Conservation (phyloP, 2,329 filamentous ascomycete species). For the Colletotrichum coccodes region DNA sequence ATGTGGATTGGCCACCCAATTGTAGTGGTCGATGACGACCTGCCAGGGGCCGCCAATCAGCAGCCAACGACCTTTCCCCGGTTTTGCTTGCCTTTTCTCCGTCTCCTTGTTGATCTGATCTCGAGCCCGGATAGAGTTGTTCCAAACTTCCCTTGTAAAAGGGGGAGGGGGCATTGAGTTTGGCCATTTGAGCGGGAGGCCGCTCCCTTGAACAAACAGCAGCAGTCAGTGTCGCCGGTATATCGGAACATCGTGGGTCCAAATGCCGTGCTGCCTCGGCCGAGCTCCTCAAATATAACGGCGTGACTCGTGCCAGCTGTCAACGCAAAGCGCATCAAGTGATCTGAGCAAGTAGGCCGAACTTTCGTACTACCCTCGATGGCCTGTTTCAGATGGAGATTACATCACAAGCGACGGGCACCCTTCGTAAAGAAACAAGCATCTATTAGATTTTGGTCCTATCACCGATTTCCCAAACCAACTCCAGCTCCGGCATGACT, state of each 20-base stretch:
- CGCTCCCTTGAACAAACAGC: too few relatives aligned
- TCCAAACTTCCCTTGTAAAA: background rate
- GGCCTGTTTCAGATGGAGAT: background rate
- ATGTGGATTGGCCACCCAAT: background rate
- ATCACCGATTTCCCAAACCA: background rate
- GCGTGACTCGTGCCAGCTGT: background rate
- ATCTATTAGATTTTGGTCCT: conserved; percentile 28
- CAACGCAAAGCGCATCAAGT: background rate
- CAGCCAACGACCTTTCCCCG: conserved; percentile 1
- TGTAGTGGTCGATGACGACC: background rate
- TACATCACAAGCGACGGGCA: background rate
- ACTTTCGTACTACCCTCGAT: background rate
- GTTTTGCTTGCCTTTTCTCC: background rate
- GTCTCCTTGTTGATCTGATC: conserved; percentile 7
- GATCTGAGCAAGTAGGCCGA: background rate
- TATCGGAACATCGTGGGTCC: too few relatives aligned
- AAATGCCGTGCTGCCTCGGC: background rate
- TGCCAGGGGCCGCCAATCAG: conserved; percentile 8
- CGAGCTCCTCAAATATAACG: background rate
- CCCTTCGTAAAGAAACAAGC: conserved; percentile 1
- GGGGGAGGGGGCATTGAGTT: background rate
- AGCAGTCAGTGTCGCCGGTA: too few relatives aligned
- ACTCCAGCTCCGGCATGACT: conserved; percentile 10
- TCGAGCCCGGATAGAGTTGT: conserved; percentile 4
- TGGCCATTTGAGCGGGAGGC: background rate